Conservation (phyloP, 1,284 basidiomycete species). For the Irpex sp. region DNA sequence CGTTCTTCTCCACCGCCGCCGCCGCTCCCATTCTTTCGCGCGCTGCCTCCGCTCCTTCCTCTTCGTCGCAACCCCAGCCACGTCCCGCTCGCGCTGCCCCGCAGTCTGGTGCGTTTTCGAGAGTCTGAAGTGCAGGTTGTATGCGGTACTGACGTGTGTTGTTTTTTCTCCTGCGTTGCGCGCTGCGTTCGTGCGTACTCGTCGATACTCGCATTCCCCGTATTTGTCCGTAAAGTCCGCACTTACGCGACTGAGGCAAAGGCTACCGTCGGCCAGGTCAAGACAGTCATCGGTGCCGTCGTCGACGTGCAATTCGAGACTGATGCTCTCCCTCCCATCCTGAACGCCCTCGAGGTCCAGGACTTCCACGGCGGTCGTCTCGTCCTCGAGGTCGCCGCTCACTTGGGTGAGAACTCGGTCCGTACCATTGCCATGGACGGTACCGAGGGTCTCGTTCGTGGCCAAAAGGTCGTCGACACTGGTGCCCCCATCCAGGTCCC, state of each 20-base stretch:
- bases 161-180: slow-evolving; percentile 10
- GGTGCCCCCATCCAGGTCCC: slow-evolving; percentile 96
- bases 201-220: slow-evolving; percentile 12
- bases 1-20: slow-evolving; percentile 75
- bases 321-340: slow-evolving; percentile 91
- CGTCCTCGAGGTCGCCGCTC: slow-evolving; percentile 95
- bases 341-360: slow-evolving; percentile 97
- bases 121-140: not conserved
- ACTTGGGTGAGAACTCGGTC: slow-evolving; percentile 98
- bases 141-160: slow-evolving; percentile 15
- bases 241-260: slow-evolving; percentile 90
- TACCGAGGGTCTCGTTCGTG: slow-evolving; percentile 99
- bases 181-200: slow-evolving; percentile 9
- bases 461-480: slow-evolving; percentile 95
- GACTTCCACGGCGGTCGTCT: slow-evolving; percentile 90
- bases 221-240: slow-evolving; percentile 53
- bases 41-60: slow-evolving; percentile 31
- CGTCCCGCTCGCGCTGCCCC: slow-evolving; percentile 44
- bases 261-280: slow-evolving; percentile 71
- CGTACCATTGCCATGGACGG: slow-evolving; percentile 98
- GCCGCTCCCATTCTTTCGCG: slow-evolving; percentile 34
- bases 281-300: slow-evolving; percentile 98
- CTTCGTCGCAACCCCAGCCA: slow-evolving; percentile 31
- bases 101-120: slow-evolving; percentile 37
- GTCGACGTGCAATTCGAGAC: slow-evolving; percentile 96